Evolutionary conservation across 176 grass and related monocot genomes (phyloP).

Genomic region (Saccharum spontaneum): DNA sequence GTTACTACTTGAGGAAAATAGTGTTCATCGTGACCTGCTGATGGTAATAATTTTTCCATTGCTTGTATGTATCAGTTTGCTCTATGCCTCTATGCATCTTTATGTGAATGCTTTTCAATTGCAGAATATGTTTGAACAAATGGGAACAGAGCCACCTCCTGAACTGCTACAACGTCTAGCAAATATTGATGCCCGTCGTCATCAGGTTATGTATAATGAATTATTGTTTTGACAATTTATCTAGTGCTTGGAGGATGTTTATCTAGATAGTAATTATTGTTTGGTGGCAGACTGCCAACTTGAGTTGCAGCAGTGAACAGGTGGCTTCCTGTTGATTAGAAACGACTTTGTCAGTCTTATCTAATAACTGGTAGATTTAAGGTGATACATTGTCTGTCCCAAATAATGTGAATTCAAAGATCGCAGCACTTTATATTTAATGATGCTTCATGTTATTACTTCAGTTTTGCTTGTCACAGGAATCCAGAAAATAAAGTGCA

Average conservation of each 20-base stretch:
- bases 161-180: not conserved
- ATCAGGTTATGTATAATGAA: not conserved
- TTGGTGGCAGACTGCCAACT: too few species aligned
- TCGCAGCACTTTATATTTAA: too few species aligned
- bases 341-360: too few species aligned
- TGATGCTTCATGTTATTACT: too few species aligned
- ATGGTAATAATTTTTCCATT: not conserved
- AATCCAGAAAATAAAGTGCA: too few species aligned
- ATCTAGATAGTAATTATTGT: too few species aligned
- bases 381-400: too few species aligned
- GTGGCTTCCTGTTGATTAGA: too few species aligned
- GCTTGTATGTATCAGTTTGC: not conserved
- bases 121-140: not conserved
- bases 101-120: not conserved
- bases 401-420: too few species aligned
- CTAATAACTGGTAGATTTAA: too few species aligned
- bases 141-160: not conserved
- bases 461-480: too few species aligned
- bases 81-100: not conserved
- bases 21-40: not conserved
- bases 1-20: not conserved
- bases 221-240: not conserved
- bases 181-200: not conserved
- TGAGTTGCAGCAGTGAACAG: too few species aligned
- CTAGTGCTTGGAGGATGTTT: not conserved